These are phyloP conservation scores for Sherardia arvensis DNA, from an alignment of 257 asterid species.

Conservation along the genomic window DNA sequence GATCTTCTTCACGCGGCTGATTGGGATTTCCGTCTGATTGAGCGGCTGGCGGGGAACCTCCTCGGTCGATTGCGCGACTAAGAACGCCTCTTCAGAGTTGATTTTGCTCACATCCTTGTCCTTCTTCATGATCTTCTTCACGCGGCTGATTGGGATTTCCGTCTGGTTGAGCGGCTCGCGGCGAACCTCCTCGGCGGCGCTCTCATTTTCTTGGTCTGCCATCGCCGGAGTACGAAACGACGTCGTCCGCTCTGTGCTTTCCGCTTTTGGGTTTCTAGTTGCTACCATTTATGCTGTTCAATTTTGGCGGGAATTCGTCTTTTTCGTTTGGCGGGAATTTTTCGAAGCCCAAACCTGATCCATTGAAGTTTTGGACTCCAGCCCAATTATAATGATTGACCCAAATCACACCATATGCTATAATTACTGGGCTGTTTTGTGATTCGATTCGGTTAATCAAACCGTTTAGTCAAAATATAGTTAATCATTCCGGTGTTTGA, in stretches of 20 bases:
- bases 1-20: constrained; percentile 59
- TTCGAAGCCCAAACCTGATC: background rate
- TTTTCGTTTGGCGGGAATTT: background rate
- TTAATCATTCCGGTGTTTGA: too few relatives aligned
- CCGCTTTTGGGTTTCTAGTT: too few relatives aligned
- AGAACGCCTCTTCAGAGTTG: constrained; percentile 66
- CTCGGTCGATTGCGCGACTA: constrained; percentile 65
- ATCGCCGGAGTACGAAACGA: constrained; percentile 10
- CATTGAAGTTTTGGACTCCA: too few relatives aligned
- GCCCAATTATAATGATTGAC: too few relatives aligned
- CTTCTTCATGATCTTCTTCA: constrained; percentile 67
- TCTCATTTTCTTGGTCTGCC: constrained; percentile 34
- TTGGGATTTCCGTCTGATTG: constrained; percentile 46
- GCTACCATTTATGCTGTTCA: background rate
- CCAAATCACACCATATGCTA: background rate
- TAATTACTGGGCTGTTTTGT: too few relatives aligned
- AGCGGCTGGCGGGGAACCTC: constrained; percentile 28
- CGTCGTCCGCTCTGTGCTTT: background rate
- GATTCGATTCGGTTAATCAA: too few relatives aligned
- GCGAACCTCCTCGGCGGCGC: constrained; percentile 21
- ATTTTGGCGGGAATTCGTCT: background rate
- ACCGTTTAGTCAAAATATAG: too few relatives aligned
- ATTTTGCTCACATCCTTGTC: constrained; percentile 70
- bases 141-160: constrained; percentile 56
- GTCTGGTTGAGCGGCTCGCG: constrained; percentile 32